phyloP scores from a whole-genome alignment of 129 eudicot genomes.

The Saussurea involucrata region DNA sequence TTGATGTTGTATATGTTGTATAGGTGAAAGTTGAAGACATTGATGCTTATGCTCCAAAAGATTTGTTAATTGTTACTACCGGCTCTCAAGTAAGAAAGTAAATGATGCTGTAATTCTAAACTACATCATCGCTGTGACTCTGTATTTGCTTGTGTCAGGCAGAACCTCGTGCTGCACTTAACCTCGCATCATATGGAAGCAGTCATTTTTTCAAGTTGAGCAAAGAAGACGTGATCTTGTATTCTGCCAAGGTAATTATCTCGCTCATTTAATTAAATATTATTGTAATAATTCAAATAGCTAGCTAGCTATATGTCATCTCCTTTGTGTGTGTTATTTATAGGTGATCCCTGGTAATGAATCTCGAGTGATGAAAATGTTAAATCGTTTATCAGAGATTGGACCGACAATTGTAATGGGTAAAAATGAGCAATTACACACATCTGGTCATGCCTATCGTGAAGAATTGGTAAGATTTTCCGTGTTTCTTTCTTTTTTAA shows the following conservation, averaged over 20 bases:
- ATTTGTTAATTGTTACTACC: constrained; percentile 90
- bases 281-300: not conserved
- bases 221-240: constrained; percentile 89
- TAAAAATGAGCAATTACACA: constrained; percentile 80
- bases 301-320: not conserved
- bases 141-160: constrained; percentile 72
- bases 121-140: constrained; percentile 15
- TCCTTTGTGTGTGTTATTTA: constrained; percentile 11
- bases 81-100: constrained; percentile 73
- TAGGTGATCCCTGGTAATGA: constrained; percentile 99
- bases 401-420: constrained; percentile 95
- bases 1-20: not conserved
- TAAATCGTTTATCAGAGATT: constrained; percentile 88
- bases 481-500: not conserved
- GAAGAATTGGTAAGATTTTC: constrained; percentile 68
- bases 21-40: constrained; percentile 98
- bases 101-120: not conserved
- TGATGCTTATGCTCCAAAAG: constrained; percentile 92
- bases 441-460: constrained; percentile 97
- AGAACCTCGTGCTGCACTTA: constrained; percentile 98
- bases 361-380: constrained; percentile 87
- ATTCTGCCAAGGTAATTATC: constrained; percentile 89
- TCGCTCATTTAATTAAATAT: not conserved
- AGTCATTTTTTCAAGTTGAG: constrained; percentile 91
- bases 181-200: constrained; percentile 95